These are phyloP conservation scores for Berkeleyomyces basicola DNA, from an alignment of 2,329 filamentous ascomycete genomes.

Conservation along the genomic window DNA sequence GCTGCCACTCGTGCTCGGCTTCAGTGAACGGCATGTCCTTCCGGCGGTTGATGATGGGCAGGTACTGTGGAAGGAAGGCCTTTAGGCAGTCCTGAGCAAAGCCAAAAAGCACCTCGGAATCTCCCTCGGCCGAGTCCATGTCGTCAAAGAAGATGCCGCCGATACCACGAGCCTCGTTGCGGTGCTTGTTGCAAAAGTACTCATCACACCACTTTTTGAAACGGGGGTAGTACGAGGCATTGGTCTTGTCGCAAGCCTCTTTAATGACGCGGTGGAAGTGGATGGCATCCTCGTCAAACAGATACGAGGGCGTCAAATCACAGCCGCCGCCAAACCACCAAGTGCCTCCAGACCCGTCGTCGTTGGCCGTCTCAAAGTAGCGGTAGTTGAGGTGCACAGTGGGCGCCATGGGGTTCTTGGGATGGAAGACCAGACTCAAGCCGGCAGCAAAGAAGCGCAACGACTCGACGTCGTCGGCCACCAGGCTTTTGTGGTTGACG, in stretches of 20 bases:
- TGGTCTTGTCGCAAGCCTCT: constrained; percentile 80
- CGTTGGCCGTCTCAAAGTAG: constrained; percentile 90
- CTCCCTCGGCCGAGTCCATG: constrained; percentile 70
- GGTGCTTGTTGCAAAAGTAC: constrained; percentile 91
- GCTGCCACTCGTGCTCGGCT: constrained; percentile 89
- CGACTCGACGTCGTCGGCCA: constrained; percentile 52
- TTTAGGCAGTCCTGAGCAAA: constrained; percentile 75
- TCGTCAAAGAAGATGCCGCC: constrained; percentile 99
- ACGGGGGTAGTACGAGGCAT: constrained; percentile 75
- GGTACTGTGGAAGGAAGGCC: constrained; percentile 77
- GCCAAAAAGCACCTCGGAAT: constrained; percentile 76
- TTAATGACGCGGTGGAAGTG: constrained; percentile 95
- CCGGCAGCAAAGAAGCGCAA: constrained; percentile 93
- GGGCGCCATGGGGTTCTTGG: constrained; percentile 87
- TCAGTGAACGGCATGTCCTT: constrained; percentile 86
- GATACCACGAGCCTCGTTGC: constrained; percentile 69
- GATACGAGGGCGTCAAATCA: constrained; percentile 80
- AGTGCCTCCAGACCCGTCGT: constrained; percentile 61
- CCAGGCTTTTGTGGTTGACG: constrained; percentile 80
- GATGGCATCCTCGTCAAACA: constrained; percentile 92
- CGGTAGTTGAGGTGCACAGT: constrained; percentile 97
- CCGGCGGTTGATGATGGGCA: constrained; percentile 73
- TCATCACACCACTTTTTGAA: constrained; percentile 99
- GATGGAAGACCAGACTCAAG: constrained; percentile 83
- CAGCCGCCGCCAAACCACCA: constrained; percentile 99